Evolutionary conservation across 352 stramenopile genomes (phyloP).

Genomic region (Phytophthora boehmeriae): DNA sequence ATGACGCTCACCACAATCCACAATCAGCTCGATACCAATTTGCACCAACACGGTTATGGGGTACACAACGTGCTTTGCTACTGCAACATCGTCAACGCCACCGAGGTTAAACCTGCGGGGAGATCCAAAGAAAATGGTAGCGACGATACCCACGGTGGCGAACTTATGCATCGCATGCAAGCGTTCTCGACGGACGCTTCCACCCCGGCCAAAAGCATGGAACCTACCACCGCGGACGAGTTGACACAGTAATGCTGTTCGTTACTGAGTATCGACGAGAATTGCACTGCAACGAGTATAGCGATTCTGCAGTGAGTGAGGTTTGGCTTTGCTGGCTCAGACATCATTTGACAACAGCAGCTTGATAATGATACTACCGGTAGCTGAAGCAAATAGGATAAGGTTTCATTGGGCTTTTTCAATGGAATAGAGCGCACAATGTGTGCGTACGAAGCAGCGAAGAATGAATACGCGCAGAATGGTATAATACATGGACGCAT

Average conservation of each 20-base stretch:
- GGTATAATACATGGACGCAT: constrained; percentile 12
- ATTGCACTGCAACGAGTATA: constrained; percentile 26
- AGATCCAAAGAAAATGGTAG: constrained; percentile 30
- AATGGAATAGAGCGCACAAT: constrained; percentile 18
- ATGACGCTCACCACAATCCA: constrained; percentile 28
- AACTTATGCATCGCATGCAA: constrained; percentile 22
- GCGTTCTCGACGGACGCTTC: constrained; percentile 28
- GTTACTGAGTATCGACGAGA: constrained; percentile 28
- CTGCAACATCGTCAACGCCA: not conserved
- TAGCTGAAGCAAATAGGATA: constrained; percentile 5
- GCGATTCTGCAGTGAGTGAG: constrained; percentile 14
- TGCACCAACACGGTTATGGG: constrained; percentile 18
- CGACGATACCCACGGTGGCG: too few species aligned
- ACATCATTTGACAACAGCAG: constrained; percentile 10
- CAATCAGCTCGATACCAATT: constrained; percentile 19
- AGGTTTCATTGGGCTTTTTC: constrained; percentile 20
- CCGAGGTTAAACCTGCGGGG: constrained; percentile 29
- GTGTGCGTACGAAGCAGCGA: constrained; percentile 20
- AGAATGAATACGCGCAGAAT: constrained; percentile 13
- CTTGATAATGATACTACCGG: constrained; percentile 20
- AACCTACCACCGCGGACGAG: constrained; percentile 17
- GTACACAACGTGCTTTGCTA: constrained; percentile 5
- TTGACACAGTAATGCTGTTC: constrained; percentile 24
- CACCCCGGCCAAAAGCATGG: constrained; percentile 28
- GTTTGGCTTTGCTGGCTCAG: constrained; percentile 14